phyloP scores from a whole-genome alignment of 2,329 filamentous ascomycete genomes.

The Paradendryphiella salina region DNA sequence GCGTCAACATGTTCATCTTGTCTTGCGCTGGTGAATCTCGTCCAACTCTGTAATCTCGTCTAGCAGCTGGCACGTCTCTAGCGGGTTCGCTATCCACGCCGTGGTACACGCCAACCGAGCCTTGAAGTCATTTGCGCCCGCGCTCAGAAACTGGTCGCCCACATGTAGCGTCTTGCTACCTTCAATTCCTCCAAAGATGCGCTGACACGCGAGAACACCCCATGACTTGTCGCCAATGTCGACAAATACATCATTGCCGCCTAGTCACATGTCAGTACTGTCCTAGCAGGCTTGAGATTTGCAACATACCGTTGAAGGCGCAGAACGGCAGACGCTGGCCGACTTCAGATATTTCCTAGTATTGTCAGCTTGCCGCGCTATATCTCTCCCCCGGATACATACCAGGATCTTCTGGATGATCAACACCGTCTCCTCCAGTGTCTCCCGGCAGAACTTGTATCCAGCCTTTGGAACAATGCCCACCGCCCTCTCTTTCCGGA shows the following conservation, averaged over 20 bases:
- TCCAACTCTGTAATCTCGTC: conserved; percentile 69
- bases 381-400: conserved; percentile 8
- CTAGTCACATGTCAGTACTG: conserved; percentile 41
- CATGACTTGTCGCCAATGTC: conserved; percentile 98
- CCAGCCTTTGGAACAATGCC: conserved; percentile 60
- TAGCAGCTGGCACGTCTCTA: conserved; percentile 84
- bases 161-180: conserved; percentile 87
- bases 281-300: background rate
- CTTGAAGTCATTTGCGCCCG: conserved; percentile 92
- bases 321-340: conserved; percentile 80
- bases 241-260: conserved; percentile 95
- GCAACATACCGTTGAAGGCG: conserved; percentile 77
- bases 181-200: conserved; percentile 78
- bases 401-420: conserved; percentile 86
- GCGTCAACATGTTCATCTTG: conserved; percentile 13
- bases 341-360: conserved; percentile 70
- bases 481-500: conserved; percentile 79
- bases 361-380: conserved; percentile 12
- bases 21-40: conserved; percentile 47
- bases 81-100: conserved; percentile 92
- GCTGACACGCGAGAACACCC: conserved; percentile 90
- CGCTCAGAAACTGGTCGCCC: conserved; percentile 92
- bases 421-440: conserved; percentile 91
- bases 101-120: conserved; percentile 89
- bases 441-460: conserved; percentile 77